phyloP scores from a whole-genome alignment of 345 rosid species.

The Anastatica hierochuntica region DNA sequence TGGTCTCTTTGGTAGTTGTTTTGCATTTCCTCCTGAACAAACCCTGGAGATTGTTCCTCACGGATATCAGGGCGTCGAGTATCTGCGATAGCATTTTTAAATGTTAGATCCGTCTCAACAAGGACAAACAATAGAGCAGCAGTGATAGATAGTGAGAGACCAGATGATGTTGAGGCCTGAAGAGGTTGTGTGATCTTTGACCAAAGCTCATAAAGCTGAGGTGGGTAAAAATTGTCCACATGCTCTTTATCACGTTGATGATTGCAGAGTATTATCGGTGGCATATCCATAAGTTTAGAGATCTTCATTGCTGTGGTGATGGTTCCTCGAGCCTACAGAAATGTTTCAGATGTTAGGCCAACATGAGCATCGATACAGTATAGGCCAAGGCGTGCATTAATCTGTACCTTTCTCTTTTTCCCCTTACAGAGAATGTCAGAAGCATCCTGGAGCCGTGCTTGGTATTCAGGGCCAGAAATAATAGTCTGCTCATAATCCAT shows the following conservation, averaged over 20 bases:
- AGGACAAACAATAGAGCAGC: constrained; percentile 6
- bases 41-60: constrained; percentile 39
- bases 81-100: constrained; percentile 31
- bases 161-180: constrained; percentile 48
- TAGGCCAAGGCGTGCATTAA: constrained; percentile 2
- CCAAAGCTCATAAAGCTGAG: constrained; percentile 58
- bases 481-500: constrained; percentile 71
- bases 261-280: constrained; percentile 46
- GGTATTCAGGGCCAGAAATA: constrained; percentile 53
- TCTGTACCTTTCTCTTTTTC: constrained; percentile 52
- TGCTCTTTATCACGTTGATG: too few species aligned
- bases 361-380: too few species aligned
- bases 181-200: constrained; percentile 39
- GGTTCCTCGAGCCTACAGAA: constrained; percentile 32
- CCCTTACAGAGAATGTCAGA: constrained; percentile 46
- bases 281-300: constrained; percentile 53
- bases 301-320: constrained; percentile 34
- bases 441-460: constrained; percentile 66
- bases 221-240: constrained; percentile 46
- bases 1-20: constrained; percentile 30
- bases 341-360: not conserved
- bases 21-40: constrained; percentile 30
- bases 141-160: constrained; percentile 29
- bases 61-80: constrained; percentile 35
- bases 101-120: constrained; percentile 10